Conservation (phyloP, 768 basidiomycete species). For the Termitomyces sp. region DNA sequence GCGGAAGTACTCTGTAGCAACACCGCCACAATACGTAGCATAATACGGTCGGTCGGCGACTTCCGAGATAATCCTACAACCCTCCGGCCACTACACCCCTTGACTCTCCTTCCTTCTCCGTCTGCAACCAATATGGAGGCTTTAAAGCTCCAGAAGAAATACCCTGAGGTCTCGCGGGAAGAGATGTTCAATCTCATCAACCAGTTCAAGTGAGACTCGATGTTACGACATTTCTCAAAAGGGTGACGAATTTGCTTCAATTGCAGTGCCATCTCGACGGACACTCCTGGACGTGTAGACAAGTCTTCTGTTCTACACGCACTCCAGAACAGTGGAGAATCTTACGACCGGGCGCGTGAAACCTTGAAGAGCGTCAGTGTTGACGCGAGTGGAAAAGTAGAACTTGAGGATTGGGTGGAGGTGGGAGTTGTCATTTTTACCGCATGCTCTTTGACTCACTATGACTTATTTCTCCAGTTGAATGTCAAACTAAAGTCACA, state of each 20-base stretch:
- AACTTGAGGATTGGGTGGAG: conserved; percentile 98
- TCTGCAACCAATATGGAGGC: conserved; percentile 56
- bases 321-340: conserved; percentile 75
- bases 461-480: conserved; percentile 38
- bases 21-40: conserved; percentile 14
- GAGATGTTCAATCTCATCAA: conserved; percentile 94
- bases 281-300: conserved; percentile 77
- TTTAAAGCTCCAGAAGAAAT: conserved; percentile 85
- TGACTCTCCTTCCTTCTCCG: not conserved
- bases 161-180: conserved; percentile 85
- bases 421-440: conserved; percentile 35
- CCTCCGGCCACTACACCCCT: not conserved
- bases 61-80: conserved; percentile 11
- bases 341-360: conserved; percentile 85
- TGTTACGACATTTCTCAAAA: conserved; percentile 1
- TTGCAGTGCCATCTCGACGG: conserved; percentile 64
- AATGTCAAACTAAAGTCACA: conserved; percentile 73
- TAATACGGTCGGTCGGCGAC: conserved; percentile 15
- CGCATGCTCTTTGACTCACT: not conserved
- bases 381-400: conserved; percentile 93
- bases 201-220: conserved; percentile 82
- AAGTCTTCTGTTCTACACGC: conserved; percentile 78
- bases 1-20: not conserved
- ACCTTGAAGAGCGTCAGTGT: conserved; percentile 92
- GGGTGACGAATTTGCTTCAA: conserved; percentile 10